A percentile compares a stretch with the other conserved stretches of the same genome.
Evolutionary conservation across 2,329 filamentous ascomycete species (phyloP).

Genomic region (Calonectria pteridis): DNA sequence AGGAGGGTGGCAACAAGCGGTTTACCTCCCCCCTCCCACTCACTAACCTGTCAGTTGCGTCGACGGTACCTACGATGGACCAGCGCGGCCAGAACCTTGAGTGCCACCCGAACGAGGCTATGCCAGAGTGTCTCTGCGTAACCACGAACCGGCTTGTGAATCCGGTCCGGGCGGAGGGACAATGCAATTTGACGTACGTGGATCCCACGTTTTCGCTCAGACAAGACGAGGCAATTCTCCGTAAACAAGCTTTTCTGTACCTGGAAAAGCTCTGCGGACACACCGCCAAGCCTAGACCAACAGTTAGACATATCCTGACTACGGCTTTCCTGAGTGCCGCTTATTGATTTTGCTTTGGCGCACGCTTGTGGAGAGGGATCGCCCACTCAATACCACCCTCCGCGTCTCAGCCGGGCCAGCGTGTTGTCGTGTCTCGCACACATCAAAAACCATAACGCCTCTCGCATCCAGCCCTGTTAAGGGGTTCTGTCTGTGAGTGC

Average conservation of each 20-base stretch:
- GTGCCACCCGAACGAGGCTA: conserved; percentile 14
- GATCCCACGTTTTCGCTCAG: not conserved
- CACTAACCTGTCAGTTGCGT: not conserved
- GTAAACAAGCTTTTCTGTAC: conserved; percentile 15
- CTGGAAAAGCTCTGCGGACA: not conserved
- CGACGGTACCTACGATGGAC: not conserved
- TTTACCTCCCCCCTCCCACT: not conserved
- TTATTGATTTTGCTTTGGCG: not conserved
- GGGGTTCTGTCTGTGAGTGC: not conserved
- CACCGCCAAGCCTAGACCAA: not conserved
- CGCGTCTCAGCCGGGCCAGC: not conserved
- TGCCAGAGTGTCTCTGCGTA: conserved; percentile 2
- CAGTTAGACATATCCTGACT: not conserved
- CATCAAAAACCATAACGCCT: not conserved
- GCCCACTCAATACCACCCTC: not conserved
- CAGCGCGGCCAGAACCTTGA: not conserved
- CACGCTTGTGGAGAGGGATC: conserved; percentile 5
- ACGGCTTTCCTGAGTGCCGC: not conserved
- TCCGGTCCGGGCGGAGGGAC: not conserved
- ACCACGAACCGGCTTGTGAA: not conserved
- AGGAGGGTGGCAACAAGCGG: not conserved
- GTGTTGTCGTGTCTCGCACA: not conserved
- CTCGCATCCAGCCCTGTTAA: not conserved
- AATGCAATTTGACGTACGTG: not conserved
- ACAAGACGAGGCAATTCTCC: conserved; percentile 10